phyloP scores from a whole-genome alignment of 305 asterid genomes.

The Fraxinus dipetala region DNA sequence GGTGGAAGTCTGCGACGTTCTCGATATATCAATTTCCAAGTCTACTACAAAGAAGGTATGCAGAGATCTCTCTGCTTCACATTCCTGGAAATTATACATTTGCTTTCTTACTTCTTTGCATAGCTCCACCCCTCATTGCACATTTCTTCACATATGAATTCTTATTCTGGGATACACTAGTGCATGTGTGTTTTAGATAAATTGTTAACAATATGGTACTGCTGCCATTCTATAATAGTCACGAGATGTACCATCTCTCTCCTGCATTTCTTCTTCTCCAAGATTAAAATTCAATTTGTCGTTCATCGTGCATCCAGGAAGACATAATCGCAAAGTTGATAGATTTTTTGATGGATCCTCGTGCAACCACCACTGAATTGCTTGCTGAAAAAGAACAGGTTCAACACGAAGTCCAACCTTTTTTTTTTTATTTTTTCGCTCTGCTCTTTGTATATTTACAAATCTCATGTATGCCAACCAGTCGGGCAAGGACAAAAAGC shows the following conservation, averaged over 20 bases:
- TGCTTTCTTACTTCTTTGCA: not conserved
- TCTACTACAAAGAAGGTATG: constrained; percentile 52
- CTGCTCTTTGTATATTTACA: not conserved
- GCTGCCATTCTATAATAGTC: not conserved
- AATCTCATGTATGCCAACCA: constrained; percentile 10
- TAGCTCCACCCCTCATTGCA: not conserved
- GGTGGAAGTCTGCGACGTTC: constrained; percentile 50
- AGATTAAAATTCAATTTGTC: not conserved
- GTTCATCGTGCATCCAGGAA: constrained; percentile 52
- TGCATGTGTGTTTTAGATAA: not conserved
- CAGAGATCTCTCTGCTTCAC: constrained; percentile 16
- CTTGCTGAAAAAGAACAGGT: constrained; percentile 90
- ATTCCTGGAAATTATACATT: not conserved
- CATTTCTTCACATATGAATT: constrained; percentile 15
- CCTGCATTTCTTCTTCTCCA: not conserved
- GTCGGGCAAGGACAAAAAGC: constrained; percentile 75
- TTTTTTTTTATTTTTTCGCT: not conserved
- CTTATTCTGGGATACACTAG: constrained; percentile 16
- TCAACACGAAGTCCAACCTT: not conserved
- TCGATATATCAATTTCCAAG: constrained; percentile 48
- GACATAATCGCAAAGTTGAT: constrained; percentile 71
- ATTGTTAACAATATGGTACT: not conserved
- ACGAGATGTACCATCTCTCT: not conserved
- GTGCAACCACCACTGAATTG: constrained; percentile 63
- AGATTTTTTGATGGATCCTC: constrained; percentile 84